phyloP scores from a whole-genome alignment of 345 rosid genomes.

The Anacardium occidentale region DNA sequence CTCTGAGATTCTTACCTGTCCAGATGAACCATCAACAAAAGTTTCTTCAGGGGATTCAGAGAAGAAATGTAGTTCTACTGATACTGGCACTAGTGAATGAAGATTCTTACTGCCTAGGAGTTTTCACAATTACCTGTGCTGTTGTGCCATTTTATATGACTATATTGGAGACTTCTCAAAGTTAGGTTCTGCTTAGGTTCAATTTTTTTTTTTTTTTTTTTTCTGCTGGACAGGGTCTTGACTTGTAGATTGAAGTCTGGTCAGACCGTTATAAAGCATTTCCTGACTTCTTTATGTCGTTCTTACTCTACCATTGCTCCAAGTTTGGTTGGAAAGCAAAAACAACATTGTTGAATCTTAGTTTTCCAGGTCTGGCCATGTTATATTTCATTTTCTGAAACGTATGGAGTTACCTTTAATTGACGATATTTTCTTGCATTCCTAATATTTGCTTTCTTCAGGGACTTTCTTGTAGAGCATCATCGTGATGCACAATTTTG shows the following conservation, averaged over 20 bases:
- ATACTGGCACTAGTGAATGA: conserved; percentile 17
- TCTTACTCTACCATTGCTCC: background rate
- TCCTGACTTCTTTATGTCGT: conserved; percentile 4
- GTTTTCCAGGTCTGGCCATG: background rate
- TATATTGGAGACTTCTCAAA: background rate
- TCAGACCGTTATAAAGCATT: background rate
- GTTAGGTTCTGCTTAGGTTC: background rate
- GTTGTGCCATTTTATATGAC: background rate
- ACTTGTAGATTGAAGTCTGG: background rate
- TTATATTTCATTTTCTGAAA: background rate
- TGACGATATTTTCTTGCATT: background rate
- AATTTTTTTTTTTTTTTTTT: no score
- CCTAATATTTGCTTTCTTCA: background rate
- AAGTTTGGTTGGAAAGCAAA: background rate
- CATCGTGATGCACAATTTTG: background rate
- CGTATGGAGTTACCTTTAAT: background rate
- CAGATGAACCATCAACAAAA: conserved; percentile 38
- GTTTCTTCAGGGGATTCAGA: conserved; percentile 22
- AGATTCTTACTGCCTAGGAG: background rate
- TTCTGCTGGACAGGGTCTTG: background rate
- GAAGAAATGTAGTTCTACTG: conserved; percentile 17
- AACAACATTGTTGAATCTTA: background rate
- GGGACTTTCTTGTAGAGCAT: background rate
- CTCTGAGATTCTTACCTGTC: conserved; percentile 53
- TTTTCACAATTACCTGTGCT: background rate